These are phyloP conservation scores for Coemansia furcata DNA, from an alignment of 192 early-diverging fungal species.

Conservation along the genomic window DNA sequence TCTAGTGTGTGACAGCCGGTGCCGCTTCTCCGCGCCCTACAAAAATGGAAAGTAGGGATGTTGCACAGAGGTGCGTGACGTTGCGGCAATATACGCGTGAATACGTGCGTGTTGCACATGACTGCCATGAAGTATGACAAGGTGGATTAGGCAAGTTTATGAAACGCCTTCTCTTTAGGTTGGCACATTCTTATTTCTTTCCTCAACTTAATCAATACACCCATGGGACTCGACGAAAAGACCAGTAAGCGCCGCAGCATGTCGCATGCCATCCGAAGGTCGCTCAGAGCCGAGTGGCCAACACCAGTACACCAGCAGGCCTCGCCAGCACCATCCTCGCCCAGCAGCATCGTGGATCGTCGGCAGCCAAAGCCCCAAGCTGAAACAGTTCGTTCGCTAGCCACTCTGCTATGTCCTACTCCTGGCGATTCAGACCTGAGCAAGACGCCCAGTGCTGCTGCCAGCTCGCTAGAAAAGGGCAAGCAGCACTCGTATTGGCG, in stretches of 20 bases:
- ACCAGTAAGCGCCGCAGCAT: slow-evolving; percentile 13
- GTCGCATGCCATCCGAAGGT: slow-evolving; percentile 9
- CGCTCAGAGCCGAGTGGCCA: slow-evolving; percentile 17
- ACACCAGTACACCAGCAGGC: neutral
- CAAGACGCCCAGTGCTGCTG: neutral
- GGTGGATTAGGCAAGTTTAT: neutral
- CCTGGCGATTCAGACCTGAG: neutral
- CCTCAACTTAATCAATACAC: neutral
- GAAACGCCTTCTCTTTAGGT: neutral
- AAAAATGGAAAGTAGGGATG: neutral
- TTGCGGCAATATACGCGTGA: neutral
- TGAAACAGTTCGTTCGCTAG: neutral
- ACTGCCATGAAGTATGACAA: neutral
- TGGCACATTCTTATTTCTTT: neutral
- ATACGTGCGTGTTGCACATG: neutral
- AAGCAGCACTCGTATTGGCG: neutral
- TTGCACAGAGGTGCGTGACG: neutral
- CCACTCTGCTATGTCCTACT: neutral
- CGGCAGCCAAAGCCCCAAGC: neutral
- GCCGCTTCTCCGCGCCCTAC: neutral
- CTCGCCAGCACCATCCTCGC: neutral
- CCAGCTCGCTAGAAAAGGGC: neutral
- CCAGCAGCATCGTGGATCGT: neutral
- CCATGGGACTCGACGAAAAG: neutral
- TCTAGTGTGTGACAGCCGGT: neutral